Evolutionary conservation across 345 rosid species (phyloP).

Genomic region (Ceriops tagal): DNA sequence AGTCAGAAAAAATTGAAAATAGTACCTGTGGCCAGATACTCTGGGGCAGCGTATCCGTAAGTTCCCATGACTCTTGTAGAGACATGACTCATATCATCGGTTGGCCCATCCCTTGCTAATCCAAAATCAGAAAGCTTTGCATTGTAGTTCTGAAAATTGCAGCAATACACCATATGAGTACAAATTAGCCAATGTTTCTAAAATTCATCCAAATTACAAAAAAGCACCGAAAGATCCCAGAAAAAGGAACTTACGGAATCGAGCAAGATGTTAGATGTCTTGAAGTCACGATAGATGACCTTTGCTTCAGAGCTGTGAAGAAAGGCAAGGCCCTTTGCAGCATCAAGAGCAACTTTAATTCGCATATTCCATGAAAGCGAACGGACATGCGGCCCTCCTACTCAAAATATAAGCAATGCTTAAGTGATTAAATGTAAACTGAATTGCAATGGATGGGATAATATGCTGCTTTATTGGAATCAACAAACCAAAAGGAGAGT

Average conservation of each 20-base stretch:
- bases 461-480: constrained; percentile 6
- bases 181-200: background rate
- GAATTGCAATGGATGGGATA: background rate
- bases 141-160: constrained; percentile 55
- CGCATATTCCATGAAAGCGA: constrained; percentile 22
- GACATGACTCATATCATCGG: constrained; percentile 81
- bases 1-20: background rate
- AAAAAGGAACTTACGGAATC: constrained; percentile 51
- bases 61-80: constrained; percentile 97
- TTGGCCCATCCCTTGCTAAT: constrained; percentile 91
- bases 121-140: constrained; percentile 98
- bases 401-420: background rate
- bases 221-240: background rate
- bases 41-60: constrained; percentile 95
- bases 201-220: background rate
- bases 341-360: constrained; percentile 20
- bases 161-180: background rate
- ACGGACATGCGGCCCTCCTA: constrained; percentile 29
- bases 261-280: constrained; percentile 87
- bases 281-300: constrained; percentile 95
- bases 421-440: background rate
- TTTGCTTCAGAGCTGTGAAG: constrained; percentile 76
- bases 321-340: constrained; percentile 80
- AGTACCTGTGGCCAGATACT: constrained; percentile 78
- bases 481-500: background rate